Conservation (phyloP, 2,329 filamentous ascomycete genomes). For the Pseudocercospora pini-densiflorae region DNA sequence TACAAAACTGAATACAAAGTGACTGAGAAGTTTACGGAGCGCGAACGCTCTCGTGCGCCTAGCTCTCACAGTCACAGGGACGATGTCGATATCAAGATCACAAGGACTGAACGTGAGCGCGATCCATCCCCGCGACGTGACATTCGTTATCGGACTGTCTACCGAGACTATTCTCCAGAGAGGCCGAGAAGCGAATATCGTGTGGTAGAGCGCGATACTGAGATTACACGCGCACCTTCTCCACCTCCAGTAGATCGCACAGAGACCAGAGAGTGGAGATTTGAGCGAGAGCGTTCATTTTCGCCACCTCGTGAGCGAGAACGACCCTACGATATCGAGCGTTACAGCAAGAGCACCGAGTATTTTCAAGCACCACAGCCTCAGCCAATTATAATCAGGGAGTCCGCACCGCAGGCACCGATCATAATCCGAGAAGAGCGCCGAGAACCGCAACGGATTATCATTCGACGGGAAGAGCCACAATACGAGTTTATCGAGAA, state of each 20-base stretch:
- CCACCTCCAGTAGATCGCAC: constrained; percentile 48
- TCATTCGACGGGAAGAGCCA: constrained; percentile 61
- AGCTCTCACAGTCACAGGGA: constrained; percentile 23
- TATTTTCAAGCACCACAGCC: constrained; percentile 52
- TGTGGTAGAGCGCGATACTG: constrained; percentile 43
- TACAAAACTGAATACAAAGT: constrained; percentile 31
- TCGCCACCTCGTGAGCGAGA: constrained; percentile 48
- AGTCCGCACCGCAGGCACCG: constrained; percentile 47
- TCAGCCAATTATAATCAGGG: constrained; percentile 56
- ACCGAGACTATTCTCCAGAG: constrained; percentile 35
- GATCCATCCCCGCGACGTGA: constrained; percentile 37
- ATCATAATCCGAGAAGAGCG: constrained; percentile 62
- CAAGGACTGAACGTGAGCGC: constrained; percentile 42
- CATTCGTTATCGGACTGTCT: constrained; percentile 39
- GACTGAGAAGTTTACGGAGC: constrained; percentile 28
- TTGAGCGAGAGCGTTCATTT: constrained; percentile 56
- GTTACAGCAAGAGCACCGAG: constrained; percentile 59
- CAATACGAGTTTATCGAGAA: constrained; percentile 65
- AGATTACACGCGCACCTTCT: constrained; percentile 39
- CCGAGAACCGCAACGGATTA: constrained; percentile 47
- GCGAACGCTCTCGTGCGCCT: constrained; percentile 24
- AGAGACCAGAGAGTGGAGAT: constrained; percentile 56
- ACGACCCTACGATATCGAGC: constrained; percentile 52
- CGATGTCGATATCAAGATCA: constrained; percentile 42
- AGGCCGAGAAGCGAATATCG: constrained; percentile 43